Base-by-base conservation (phyloP, 2,329 filamentous ascomycete genomes). In the Phymatotrichopsis omnivora region DNA sequence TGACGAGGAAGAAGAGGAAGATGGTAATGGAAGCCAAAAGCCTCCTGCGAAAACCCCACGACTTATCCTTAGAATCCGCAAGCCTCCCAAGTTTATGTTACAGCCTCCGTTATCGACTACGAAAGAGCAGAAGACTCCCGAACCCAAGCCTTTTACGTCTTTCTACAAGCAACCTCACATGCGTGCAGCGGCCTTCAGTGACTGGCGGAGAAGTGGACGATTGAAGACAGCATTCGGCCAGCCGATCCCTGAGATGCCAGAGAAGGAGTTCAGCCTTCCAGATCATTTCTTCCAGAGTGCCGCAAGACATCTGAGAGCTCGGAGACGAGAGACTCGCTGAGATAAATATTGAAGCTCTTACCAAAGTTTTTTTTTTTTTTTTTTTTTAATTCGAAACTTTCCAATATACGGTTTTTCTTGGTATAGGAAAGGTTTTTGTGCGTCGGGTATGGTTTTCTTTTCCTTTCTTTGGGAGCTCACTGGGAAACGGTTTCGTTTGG, bases 91-190 rank as follows among this genome's bases (percentile, higher is more conserved):
- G n/a, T n/a, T n/a, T n/a, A n/a, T n/a, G n/a, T n/a, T n/a, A n/a
- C n/a, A n/a, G n/a, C n/a, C n/a, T n/a, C n/a, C n/a, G n/a, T n/a
- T n/a, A n/a, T 82, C 43, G 75, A 77, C 38, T 80, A 72, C 57
- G 80, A 85, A 56, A 69, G 83, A 22, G 82, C 86, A 57, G 78
- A 58, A 61, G 42, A 57, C 63, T 44, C 60, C 67, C 24, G 62
- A 68, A 12, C 63, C 63, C 2, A 74, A 71, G 47, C 80, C 83
- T 28, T 86, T 95, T 60, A 81, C 70, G n/a, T 93, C 85, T 0
- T 95, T 95, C 66, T 96, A 86, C 61, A 64, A 72, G 14, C 86
- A 91, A 64, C 77, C 74, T 19, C 79, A 93, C 59, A 73, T 89
- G 50, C 80, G 89, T 20, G 83, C 86, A 17, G 76, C 78, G 5